These are phyloP conservation scores for Trypanosomatidae sp. DNA, from an alignment of 208 protist genomes.

Conservation along the genomic window DNA sequence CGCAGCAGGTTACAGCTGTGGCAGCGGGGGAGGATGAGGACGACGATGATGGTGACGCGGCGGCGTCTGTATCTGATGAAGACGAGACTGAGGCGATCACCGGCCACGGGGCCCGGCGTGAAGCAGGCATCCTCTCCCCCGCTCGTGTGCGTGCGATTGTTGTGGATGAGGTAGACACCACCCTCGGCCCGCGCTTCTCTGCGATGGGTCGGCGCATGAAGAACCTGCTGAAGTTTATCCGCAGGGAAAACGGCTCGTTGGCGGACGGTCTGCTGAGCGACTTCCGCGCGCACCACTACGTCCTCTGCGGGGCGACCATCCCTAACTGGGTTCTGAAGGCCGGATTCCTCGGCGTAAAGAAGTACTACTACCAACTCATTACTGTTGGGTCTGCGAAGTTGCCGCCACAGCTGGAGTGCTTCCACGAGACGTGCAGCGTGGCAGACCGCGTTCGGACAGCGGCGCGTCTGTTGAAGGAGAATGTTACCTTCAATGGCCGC, in stretches of 20 bases:
- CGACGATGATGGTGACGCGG: constrained; percentile 15
- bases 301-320: constrained; percentile 90
- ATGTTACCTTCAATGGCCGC: constrained; percentile 40
- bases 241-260: constrained; percentile 76
- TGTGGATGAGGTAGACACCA: constrained; percentile 89
- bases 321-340: constrained; percentile 92
- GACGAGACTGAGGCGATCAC: constrained; percentile 29
- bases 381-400: constrained; percentile 75
- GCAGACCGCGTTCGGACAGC: constrained; percentile 40
- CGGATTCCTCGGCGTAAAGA: constrained; percentile 90
- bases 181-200: constrained; percentile 88
- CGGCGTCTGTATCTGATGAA: constrained; percentile 19
- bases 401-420: constrained; percentile 67
- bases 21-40: constrained; percentile 16
- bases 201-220: constrained; percentile 84
- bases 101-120: constrained; percentile 1
- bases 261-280: constrained; percentile 66
- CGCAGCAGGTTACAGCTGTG: no score
- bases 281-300: constrained; percentile 88
- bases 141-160: constrained; percentile 77
- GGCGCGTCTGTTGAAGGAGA: constrained; percentile 31
- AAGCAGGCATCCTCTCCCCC: constrained; percentile 30
- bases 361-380: constrained; percentile 92
- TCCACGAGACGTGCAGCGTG: constrained; percentile 42
- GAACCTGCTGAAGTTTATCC: constrained; percentile 79